Percentiles rank a stretch among this genome's conserved stretches.
phyloP scores from a whole-genome alignment of 768 basidiomycete species.

The Tylopilus balloui region DNA sequence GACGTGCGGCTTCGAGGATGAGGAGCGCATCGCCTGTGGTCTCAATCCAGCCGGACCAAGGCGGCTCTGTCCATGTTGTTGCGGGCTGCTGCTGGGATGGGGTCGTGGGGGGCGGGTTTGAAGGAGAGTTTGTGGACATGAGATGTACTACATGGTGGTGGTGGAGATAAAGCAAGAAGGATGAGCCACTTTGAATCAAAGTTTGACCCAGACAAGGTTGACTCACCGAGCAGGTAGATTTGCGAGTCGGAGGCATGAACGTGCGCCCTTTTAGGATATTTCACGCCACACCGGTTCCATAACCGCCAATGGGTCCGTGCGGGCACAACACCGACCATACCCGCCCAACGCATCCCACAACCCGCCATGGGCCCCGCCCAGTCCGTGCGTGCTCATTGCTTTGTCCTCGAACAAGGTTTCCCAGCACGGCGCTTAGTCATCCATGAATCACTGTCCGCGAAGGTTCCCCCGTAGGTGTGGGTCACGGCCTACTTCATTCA shows the following conservation, averaged over 20 bases:
- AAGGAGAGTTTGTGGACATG: slow-evolving; percentile 31
- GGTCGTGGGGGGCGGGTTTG: slow-evolving; percentile 12
- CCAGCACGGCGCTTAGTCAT: slow-evolving; percentile 28
- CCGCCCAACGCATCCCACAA: neutral
- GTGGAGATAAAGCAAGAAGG: slow-evolving; percentile 14
- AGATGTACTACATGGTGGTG: slow-evolving; percentile 10
- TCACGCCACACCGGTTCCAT: slow-evolving; percentile 32
- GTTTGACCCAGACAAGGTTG: slow-evolving; percentile 58
- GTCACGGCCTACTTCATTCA: too few species aligned
- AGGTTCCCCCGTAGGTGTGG: slow-evolving; percentile 4
- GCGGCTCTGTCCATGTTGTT: slow-evolving; percentile 76
- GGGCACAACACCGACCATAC: neutral
- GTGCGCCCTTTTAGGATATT: slow-evolving; percentile 32
- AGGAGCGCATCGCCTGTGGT: slow-evolving; percentile 94
- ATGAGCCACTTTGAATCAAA: slow-evolving; percentile 34
- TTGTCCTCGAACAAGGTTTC: slow-evolving; percentile 19
- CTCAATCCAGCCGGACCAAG: slow-evolving; percentile 93
- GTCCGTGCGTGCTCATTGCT: neutral
- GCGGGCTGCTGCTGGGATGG: slow-evolving; percentile 30
- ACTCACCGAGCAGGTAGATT: slow-evolving; percentile 63
- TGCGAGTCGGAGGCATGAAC: slow-evolving; percentile 51
- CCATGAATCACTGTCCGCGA: slow-evolving; percentile 27
- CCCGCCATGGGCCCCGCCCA: neutral
- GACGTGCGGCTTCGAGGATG: slow-evolving; percentile 89
- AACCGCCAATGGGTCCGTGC: slow-evolving; percentile 31